A percentile compares a stretch with the other conserved stretches of the same genome.
Conservation (phyloP, 108 stramenopile genomes). For the Chaetoceros tenuissimus region DNA sequence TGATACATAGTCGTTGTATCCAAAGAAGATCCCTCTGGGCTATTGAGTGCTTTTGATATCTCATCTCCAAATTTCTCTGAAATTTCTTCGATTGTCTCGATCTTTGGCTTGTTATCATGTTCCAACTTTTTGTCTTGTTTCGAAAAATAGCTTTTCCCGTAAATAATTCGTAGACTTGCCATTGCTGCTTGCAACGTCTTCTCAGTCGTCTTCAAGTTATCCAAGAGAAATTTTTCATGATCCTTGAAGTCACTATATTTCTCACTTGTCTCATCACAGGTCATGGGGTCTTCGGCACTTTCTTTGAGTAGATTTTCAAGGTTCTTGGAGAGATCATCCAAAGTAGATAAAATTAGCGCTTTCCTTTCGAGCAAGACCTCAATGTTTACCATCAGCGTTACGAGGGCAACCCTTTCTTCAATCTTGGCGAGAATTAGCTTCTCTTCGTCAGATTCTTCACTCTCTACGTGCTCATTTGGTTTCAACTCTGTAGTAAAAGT, state of each 20-base stretch:
- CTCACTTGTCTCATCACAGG: neutral
- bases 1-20: no score
- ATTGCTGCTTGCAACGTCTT: slow-evolving; percentile 7
- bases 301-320: neutral
- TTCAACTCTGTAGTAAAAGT: neutral
- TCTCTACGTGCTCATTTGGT: no score
- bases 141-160: slow-evolving; percentile 9
- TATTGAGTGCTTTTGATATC: no score
- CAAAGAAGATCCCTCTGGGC: no score
- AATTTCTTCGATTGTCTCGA: no score
- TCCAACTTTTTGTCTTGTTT: no score
- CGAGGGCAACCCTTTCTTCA: slow-evolving; percentile 8
- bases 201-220: slow-evolving; percentile 13
- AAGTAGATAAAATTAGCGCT: slow-evolving; percentile 4
- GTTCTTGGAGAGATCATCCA: slow-evolving; percentile 5
- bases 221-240: slow-evolving; percentile 5
- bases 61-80: no score
- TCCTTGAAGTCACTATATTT: neutral
- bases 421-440: no score
- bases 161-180: slow-evolving; percentile 8
- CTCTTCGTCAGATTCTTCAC: no score
- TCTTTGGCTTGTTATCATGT: no score
- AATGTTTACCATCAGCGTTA: neutral
- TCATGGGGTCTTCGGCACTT: neutral
- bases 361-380: slow-evolving; percentile 3